phyloP scores from a whole-genome alignment of 2,329 filamentous ascomycete species.

The Beauveria caledonica region DNA sequence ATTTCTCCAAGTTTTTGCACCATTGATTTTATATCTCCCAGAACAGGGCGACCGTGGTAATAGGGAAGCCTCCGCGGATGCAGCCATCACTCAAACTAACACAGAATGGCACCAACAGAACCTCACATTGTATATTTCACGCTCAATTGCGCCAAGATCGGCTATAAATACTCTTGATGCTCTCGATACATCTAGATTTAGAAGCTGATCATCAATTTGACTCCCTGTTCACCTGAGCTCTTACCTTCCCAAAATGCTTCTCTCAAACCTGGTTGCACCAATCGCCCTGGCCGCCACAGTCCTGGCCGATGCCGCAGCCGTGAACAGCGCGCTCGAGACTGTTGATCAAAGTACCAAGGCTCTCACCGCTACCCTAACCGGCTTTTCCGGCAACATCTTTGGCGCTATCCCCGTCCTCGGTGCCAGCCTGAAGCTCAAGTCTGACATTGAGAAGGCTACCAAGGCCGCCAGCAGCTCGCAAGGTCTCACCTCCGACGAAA shows the following conservation, averaged over 20 bases:
- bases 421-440: neutral
- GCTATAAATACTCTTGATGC: neutral
- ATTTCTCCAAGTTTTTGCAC: neutral
- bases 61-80: neutral
- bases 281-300: conserved; percentile 4
- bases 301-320: conserved; percentile 4
- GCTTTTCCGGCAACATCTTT: conserved; percentile 8
- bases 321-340: neutral
- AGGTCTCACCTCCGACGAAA: conserved; percentile 1
- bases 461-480: neutral
- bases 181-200: neutral
- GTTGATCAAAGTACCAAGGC: neutral
- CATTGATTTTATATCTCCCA: neutral
- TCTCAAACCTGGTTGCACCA: neutral
- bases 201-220: neutral
- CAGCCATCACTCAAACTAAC: neutral
- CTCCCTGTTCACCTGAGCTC: neutral
- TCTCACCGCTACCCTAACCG: neutral
- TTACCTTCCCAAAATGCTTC: neutral
- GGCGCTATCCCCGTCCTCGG: conserved; percentile 1
- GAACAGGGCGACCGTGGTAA: neutral
- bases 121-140: neutral
- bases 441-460: neutral
- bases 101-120: neutral
- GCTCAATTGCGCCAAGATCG: neutral